Base-by-base conservation (phyloP, 2,329 filamentous ascomycete species). In the Massarina eburnea region DNA sequence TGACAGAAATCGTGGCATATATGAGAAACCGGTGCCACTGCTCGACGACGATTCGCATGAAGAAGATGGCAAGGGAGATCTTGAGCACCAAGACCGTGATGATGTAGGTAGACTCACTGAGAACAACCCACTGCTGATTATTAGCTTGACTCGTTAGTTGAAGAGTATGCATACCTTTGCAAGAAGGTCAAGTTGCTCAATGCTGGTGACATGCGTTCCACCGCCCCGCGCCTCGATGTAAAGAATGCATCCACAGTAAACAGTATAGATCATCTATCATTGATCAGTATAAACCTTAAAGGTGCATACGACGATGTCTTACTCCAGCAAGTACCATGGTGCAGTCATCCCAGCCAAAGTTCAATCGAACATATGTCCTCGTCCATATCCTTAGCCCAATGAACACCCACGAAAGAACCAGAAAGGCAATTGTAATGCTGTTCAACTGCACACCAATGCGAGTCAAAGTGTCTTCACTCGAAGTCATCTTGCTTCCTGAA, bases 21-120 rank as follows among this genome's bases (percentile, higher is more conserved):
- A 69, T 62, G n/a, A 66, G 55, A 15, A 56, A 57, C 19, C 68
- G 39, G 27, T 76, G 73, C 68, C 71, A 74, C 15, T 39, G 44
- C 27, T 66, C 59, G 45, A 72, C 61, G n/a, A 75, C 62, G 37
- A 76, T 70, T 2, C 74, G 71, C 8, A 71, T 61, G 55, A 75
- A 74, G 58, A 76, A 75, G 27, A 76, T 64, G 7, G 66, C 72
- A 4, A 77, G 54, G 2, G 74, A 75, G 18, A 75, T 66, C 51
- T 77, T 77, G 47, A 75, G 53, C 14, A 68, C 51, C 47, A 72
- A 67, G 49, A 72, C 68, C 0, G 71, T 64, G n/a, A 68, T 44
- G 29, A 73, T 50, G 47, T 75, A 75, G 2, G 71, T 60, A 10
- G 58, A 59, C 45, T 75, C 69, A 34, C 64, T 61, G 1, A 68